Percentiles rank a stretch among this genome's conserved stretches.
These are phyloP conservation scores for Allomyces javanicus DNA, from an alignment of 192 early-diverging fungal species.

Conservation along the genomic window DNA sequence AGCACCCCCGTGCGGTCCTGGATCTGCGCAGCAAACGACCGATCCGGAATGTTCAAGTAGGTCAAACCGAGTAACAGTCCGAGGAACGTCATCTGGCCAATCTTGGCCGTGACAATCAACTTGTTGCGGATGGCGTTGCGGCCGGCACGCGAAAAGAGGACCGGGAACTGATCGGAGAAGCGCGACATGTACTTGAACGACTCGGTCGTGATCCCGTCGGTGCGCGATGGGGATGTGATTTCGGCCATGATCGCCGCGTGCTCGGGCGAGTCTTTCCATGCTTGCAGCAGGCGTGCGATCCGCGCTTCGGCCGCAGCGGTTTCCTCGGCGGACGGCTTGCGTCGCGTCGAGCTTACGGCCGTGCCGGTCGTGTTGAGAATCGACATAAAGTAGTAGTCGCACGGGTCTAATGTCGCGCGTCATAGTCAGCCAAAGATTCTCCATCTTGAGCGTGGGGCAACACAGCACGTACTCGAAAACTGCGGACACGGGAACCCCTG, in stretches of 20 bases:
- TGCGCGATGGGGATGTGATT: conserved; percentile 10
- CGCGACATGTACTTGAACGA: conserved; percentile 14
- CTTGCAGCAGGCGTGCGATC: conserved; percentile 5
- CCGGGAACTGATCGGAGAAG: conserved; percentile 12
- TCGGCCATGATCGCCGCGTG: conserved; percentile 4
- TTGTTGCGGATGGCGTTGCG: conserved; percentile 27
- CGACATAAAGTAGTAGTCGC: conserved; percentile 33
- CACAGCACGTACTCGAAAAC: conserved; percentile 10
- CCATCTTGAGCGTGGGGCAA: too few species aligned
- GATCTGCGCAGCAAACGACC: conserved; percentile 8
- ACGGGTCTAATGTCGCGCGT: conserved; percentile 13
- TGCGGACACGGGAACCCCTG: conserved; percentile 26
- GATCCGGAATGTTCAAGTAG: conserved; percentile 23
- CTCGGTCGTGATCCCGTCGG: conserved; percentile 3
- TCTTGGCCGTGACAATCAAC: conserved; percentile 19
- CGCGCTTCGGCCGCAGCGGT: neutral
- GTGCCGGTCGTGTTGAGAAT: conserved; percentile 17
- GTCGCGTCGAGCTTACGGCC: neutral
- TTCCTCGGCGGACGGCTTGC: neutral
- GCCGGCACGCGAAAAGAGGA: conserved; percentile 18
- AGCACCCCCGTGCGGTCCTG: conserved; percentile 32
- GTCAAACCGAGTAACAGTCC: conserved; percentile 29
- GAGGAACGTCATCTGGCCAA: conserved; percentile 21
- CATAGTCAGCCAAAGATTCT: too few species aligned
- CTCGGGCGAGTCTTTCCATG: conserved; percentile 18